Conservation (phyloP, 1,284 basidiomycete genomes). For the Fomitopsis palustris region DNA sequence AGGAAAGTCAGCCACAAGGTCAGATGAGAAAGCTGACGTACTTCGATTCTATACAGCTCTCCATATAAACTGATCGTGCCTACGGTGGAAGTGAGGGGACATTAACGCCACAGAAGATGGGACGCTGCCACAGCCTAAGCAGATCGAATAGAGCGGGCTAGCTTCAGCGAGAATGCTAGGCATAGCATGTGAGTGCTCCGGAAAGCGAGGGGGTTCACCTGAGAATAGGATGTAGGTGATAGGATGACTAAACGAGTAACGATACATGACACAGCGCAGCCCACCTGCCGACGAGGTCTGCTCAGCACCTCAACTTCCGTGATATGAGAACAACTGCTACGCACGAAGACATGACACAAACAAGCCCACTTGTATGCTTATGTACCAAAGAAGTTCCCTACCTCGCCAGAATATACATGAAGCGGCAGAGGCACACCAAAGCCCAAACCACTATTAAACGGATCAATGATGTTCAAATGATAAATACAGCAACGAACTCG, state of each 20-base stretch:
- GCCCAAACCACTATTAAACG: slow-evolving; percentile 2
- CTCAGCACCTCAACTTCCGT: neutral
- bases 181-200: neutral
- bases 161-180: neutral
- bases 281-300: neutral
- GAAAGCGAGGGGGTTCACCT: neutral
- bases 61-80: neutral
- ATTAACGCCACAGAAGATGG: neutral
- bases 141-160: no score
- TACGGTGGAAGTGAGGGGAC: neutral
- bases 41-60: neutral
- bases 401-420: neutral
- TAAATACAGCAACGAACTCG: slow-evolving; percentile 9
- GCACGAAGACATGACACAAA: neutral
- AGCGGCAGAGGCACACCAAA: neutral
- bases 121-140: neutral
- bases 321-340: neutral
- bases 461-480: neutral
- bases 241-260: neutral
- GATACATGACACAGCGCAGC: neutral
- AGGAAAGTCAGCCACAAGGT: neutral
- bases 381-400: neutral
- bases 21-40: neutral
- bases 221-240: neutral
- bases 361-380: neutral